Evolutionary conservation across 2,329 filamentous ascomycete genomes (phyloP).

Genomic region (Aspergillus melleus): DNA sequence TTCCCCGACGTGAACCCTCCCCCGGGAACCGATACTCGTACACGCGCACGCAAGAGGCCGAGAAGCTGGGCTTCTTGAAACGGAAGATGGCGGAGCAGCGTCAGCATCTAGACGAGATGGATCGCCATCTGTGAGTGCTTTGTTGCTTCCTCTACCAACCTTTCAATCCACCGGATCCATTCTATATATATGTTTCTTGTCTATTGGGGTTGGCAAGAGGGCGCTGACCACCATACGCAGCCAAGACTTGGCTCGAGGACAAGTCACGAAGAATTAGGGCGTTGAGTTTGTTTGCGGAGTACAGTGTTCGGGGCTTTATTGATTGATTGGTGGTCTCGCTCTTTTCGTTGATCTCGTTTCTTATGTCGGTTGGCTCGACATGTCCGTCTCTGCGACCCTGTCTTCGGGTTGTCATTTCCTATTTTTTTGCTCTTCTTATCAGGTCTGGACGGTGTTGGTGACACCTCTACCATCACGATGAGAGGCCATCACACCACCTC

Average conservation of each 20-base stretch:
- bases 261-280: not conserved
- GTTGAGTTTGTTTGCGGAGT: too few species aligned
- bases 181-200: slow-evolving; percentile 1
- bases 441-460: not conserved
- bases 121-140: slow-evolving; percentile 26
- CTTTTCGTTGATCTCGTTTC: not conserved
- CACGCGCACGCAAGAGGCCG: slow-evolving; percentile 21
- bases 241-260: slow-evolving; percentile 1
- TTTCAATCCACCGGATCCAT: not conserved
- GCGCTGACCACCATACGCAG: not conserved
- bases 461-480: not conserved
- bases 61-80: slow-evolving; percentile 22
- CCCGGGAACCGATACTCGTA: slow-evolving; percentile 15
- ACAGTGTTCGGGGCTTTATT: not conserved
- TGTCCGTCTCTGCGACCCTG: too few species aligned
- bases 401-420: not conserved
- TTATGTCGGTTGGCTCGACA: too few species aligned
- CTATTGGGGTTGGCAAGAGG: not conserved
- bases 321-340: not conserved
- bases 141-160: not conserved
- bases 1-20: slow-evolving; percentile 19
- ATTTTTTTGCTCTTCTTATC: not conserved
- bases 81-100: slow-evolving; percentile 24
- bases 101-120: slow-evolving; percentile 27
- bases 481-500: not conserved